Percentiles rank a stretch among this genome's conserved stretches.
phyloP scores from a whole-genome alignment of 2,329 filamentous ascomycete species.

The Penicillium sp. region DNA sequence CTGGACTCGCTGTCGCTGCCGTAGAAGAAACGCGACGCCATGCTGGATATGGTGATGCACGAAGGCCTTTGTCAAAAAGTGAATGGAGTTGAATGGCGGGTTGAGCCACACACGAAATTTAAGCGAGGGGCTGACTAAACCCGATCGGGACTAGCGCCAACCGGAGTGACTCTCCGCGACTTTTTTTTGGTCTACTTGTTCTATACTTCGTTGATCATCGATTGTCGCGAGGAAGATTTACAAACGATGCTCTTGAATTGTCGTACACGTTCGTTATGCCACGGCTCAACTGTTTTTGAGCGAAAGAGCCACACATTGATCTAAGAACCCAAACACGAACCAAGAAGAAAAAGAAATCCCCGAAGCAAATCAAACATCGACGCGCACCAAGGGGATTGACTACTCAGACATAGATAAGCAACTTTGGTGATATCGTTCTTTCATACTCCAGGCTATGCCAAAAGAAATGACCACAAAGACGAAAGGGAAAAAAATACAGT shows the following conservation, averaged over 20 bases:
- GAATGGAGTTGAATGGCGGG: conserved; percentile 22
- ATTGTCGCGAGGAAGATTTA: background rate
- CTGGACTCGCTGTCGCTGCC: conserved; percentile 95
- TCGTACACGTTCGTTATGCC: background rate
- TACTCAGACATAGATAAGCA: conserved; percentile 15
- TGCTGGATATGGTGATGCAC: conserved; percentile 41
- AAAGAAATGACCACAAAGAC: conserved; percentile 17
- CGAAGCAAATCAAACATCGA: conserved; percentile 1
- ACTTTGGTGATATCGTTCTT: conserved; percentile 26
- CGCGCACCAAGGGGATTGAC: conserved; percentile 5
- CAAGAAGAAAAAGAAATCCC: conserved; percentile 3
- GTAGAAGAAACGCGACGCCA: conserved; percentile 96
- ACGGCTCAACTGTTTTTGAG: background rate
- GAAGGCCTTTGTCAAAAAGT: conserved; percentile 26
- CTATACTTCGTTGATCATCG: background rate
- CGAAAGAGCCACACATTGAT: background rate
- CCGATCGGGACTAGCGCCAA: conserved; percentile 27
- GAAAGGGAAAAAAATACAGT: conserved; percentile 5
- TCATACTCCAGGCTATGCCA: conserved; percentile 35
- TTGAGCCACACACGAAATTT: conserved; percentile 45
- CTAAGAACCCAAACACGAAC: background rate
- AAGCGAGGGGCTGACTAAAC: conserved; percentile 43
- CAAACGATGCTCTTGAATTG: background rate
- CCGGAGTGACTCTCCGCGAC: background rate
- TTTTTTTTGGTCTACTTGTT: background rate